Percentiles rank a stretch among this genome's conserved stretches.
Conservation (phyloP, 1,284 basidiomycete species). For the Clitocybe nebularis region DNA sequence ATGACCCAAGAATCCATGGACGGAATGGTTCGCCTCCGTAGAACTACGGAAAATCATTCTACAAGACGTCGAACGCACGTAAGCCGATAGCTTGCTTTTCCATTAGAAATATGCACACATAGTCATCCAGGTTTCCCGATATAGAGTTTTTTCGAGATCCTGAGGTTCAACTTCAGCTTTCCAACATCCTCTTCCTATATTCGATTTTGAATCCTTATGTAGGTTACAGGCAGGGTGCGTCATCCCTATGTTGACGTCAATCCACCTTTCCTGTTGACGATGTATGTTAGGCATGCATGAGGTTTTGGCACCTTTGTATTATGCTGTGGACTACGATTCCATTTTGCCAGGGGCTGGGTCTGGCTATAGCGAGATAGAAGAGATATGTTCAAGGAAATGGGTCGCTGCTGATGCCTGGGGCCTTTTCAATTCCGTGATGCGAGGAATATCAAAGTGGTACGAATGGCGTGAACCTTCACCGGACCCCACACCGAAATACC, state of each 20-base stretch:
- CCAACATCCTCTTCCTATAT: constrained; percentile 83
- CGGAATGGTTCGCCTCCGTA: constrained; percentile 83
- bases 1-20: constrained; percentile 79
- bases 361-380: constrained; percentile 38
- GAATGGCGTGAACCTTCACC: constrained; percentile 70
- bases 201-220: constrained; percentile 73
- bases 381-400: constrained; percentile 65
- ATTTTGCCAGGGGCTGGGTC: constrained; percentile 34
- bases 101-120: constrained; percentile 9
- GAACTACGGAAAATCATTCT: constrained; percentile 84
- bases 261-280: not conserved
- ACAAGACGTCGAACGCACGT: constrained; percentile 93
- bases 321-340: constrained; percentile 82
- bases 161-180: constrained; percentile 74
- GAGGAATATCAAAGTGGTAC: constrained; percentile 75
- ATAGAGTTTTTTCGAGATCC: constrained; percentile 79
- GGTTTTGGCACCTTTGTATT: constrained; percentile 80
- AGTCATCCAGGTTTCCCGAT: constrained; percentile 73
- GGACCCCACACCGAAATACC: constrained; percentile 20
- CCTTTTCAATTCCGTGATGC: constrained; percentile 79
- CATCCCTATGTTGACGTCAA: not conserved
- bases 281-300: constrained; percentile 81
- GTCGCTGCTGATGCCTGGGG: constrained; percentile 83
- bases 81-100: constrained; percentile 26
- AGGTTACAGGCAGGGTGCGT: constrained; percentile 79